Evolutionary conservation across 2,329 filamentous ascomycete species (phyloP).

Genomic region (Exophiala sideris): DNA sequence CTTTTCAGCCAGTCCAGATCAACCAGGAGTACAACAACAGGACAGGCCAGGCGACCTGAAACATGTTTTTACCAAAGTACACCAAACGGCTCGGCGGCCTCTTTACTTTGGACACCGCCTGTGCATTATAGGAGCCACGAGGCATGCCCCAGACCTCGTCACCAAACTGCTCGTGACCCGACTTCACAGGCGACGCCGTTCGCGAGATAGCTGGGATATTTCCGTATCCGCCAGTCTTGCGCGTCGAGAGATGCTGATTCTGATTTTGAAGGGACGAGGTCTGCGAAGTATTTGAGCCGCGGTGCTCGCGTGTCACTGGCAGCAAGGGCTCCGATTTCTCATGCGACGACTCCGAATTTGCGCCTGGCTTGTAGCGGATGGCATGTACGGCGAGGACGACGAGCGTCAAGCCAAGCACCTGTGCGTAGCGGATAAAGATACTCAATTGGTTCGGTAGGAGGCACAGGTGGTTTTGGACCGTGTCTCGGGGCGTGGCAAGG

Average conservation of each 20-base stretch:
- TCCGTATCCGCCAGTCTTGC: slow-evolving; percentile 24
- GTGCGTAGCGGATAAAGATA: slow-evolving; percentile 76
- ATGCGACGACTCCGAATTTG: slow-evolving; percentile 32
- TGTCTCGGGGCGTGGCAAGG: slow-evolving; percentile 39
- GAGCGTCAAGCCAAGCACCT: slow-evolving; percentile 57
- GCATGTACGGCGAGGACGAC: slow-evolving; percentile 34
- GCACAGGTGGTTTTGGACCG: slow-evolving; percentile 85
- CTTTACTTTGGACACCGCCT: slow-evolving; percentile 31
- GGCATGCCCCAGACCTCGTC: slow-evolving; percentile 24
- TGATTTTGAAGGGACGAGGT: slow-evolving; percentile 14
- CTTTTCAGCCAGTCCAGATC: slow-evolving; percentile 57
- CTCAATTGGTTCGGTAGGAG: slow-evolving; percentile 82
- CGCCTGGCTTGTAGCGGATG: slow-evolving; percentile 12
- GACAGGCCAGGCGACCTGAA: slow-evolving; percentile 62
- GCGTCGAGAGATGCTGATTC: slow-evolving; percentile 16
- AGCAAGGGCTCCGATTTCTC: slow-evolving; percentile 29
- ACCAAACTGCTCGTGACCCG: slow-evolving; percentile 27
- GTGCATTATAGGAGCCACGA: not conserved
- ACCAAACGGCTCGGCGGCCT: slow-evolving; percentile 50
- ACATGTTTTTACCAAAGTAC: slow-evolving; percentile 62
- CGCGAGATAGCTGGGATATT: slow-evolving; percentile 38
- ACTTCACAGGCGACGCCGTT: slow-evolving; percentile 56
- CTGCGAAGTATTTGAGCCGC: slow-evolving; percentile 29
- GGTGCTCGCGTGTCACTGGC: slow-evolving; percentile 31
- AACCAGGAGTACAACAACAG: slow-evolving; percentile 65